Conservation (phyloP, 208 protist species). For the Crithidia sp. region DNA sequence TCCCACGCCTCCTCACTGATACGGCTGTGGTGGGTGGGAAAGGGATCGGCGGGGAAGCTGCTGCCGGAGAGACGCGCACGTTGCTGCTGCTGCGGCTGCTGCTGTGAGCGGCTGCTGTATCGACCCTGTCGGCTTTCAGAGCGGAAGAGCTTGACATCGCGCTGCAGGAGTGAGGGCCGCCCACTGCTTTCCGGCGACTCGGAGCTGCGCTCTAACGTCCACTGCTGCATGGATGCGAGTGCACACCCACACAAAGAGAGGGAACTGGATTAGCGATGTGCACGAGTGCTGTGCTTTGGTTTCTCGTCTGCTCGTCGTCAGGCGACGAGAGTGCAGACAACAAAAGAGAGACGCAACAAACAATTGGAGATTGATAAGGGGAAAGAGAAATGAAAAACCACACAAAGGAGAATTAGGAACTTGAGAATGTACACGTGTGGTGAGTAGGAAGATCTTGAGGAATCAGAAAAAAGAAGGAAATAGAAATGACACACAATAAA, state of each 20-base stretch:
- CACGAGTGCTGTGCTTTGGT: background rate
- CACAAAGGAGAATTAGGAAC: no score
- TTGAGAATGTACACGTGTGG: no score
- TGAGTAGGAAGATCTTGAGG: no score
- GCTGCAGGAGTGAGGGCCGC: slow-evolving; percentile 13
- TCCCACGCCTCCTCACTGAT: slow-evolving; percentile 8
- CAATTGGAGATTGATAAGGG: no score
- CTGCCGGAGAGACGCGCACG: background rate
- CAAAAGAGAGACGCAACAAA: no score
- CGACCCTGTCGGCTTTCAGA: slow-evolving; percentile 3
- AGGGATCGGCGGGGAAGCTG: background rate
- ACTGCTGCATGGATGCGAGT: slow-evolving; percentile 27
- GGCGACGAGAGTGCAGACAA: no score
- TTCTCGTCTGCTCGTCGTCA: no score
- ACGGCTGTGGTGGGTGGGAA: background rate
- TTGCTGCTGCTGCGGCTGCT: background rate
- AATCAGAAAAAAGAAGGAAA: background rate
- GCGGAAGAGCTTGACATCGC: slow-evolving; percentile 20
- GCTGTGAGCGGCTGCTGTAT: slow-evolving; percentile 1
- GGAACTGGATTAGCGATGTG: background rate
- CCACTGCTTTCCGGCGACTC: slow-evolving; percentile 40
- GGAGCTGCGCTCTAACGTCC: slow-evolving; percentile 30
- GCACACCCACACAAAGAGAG: background rate
- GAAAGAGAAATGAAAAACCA: no score
- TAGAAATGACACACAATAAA: slow-evolving; percentile 4